Percentiles rank a stretch among this genome's conserved stretches.
phyloP scores from a whole-genome alignment of 305 asterid genomes.

The Fraxinus floribunda region DNA sequence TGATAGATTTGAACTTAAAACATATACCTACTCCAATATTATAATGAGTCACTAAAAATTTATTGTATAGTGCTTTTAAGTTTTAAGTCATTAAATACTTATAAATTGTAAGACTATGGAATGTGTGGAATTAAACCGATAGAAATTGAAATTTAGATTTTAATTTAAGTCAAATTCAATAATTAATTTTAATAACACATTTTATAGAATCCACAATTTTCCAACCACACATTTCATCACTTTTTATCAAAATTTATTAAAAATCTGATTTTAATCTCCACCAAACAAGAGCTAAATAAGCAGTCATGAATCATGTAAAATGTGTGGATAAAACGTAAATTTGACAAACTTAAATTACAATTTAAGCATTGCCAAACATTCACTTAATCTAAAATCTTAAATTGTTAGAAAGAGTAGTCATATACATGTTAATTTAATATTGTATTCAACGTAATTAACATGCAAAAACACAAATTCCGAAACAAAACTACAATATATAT shows the following conservation, averaged over 20 bases:
- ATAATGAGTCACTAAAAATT: not conserved
- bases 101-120: not conserved
- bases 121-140: not conserved
- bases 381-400: not conserved
- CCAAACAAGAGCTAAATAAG: too few relatives aligned
- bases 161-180: too few relatives aligned
- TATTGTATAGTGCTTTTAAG: not conserved
- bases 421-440: not conserved
- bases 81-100: not conserved
- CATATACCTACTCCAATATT: not conserved
- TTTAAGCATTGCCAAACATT: too few relatives aligned
- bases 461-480: not conserved
- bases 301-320: not conserved
- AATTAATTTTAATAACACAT: too few relatives aligned
- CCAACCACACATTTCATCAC: too few relatives aligned
- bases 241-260: too few relatives aligned
- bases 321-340: too few relatives aligned
- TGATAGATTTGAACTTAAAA: not conserved
- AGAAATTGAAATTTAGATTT: too few relatives aligned
- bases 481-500: not conserved
- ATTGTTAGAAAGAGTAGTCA: too few relatives aligned
- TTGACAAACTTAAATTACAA: not conserved
- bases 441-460: not conserved
- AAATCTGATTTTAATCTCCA: too few relatives aligned
- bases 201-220: too few relatives aligned